Percentiles rank a stretch among this genome's conserved stretches.
These are phyloP conservation scores for Paracorniculantispora psalliotae DNA, from an alignment of 2,329 filamentous ascomycete species.

Conservation along the genomic window DNA sequence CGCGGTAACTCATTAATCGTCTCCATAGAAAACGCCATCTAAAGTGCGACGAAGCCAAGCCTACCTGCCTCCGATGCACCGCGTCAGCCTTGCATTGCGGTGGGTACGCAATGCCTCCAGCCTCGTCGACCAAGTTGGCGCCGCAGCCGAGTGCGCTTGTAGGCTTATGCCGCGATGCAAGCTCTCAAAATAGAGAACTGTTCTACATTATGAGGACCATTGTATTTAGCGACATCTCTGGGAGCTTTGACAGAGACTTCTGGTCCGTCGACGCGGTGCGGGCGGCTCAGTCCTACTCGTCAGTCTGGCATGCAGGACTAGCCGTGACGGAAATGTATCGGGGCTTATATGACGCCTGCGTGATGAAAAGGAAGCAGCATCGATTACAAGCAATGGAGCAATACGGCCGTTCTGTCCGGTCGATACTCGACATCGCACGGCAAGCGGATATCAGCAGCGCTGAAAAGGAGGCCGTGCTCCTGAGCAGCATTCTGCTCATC, in stretches of 20 bases:
- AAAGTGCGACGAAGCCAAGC: neutral
- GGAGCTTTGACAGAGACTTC: neutral
- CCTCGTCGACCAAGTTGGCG: neutral
- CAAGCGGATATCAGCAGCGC: neutral
- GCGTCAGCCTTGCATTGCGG: neutral
- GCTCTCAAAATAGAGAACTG: neutral
- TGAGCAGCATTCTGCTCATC: neutral
- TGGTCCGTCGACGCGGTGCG: neutral
- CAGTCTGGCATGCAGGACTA: neutral
- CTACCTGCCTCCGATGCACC: neutral
- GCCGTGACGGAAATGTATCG: neutral
- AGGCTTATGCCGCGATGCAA: neutral
- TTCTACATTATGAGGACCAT: neutral
- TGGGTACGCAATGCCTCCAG: neutral
- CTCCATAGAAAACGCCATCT: neutral
- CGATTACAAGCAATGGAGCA: neutral
- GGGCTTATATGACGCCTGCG: neutral
- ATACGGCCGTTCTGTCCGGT: neutral
- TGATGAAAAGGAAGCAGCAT: neutral
- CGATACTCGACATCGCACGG: neutral
- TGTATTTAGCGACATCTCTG: neutral
- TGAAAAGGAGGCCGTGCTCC: neutral
- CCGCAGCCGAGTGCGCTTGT: neutral
- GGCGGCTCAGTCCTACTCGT: neutral
- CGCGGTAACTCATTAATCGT: neutral